Evolutionary conservation across 1,139 yeast species (phyloP), one percentile per base, ranked within the genome.

Genomic region (Scheffersomyces quercinus): DNA sequence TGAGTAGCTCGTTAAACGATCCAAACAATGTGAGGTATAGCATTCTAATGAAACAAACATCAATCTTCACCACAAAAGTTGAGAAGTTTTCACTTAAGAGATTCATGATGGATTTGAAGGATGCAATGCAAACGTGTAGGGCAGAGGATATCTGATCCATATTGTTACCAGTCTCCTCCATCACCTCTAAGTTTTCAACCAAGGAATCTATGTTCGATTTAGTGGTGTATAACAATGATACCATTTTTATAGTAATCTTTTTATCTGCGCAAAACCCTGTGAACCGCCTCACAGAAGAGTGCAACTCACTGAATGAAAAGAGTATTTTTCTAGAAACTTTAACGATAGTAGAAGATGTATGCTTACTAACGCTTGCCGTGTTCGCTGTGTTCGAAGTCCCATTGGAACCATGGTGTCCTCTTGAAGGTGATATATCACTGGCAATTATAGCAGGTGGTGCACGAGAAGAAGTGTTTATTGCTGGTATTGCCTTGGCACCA

Each of bases 11-110:
- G 46, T 82, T 78, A 49, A 88, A 80, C 2, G 95, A 79, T 12
- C 95, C 89, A 58, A 79, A 81, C 10, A 88, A 60, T 3, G 89
- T 79, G 58, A 89, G 74, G 48, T 87, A 82, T 36, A 88, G 75
- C 76, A 88, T 77, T 50, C 97, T 72, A 5, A 88, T 73, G 54
- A 83, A 85, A 51, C 88, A 80, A 24, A 84, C 73, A 59, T 87
- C 95, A 36, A 81, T 79, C 40, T 75, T 78, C 35, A 70, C 73
- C 20, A 81, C 77, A 55, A 82, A 78, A 0, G 70, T 54, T 1
- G 65, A 54, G 41, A 79, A 71, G 53, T 79, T 74, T 9, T 75
- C 77, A 43, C 78, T 70, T 28, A 83, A 59, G 11, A 77, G 58
- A 11, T 64, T 58, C 62, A 82, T 73, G 20, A 82, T 77, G 38